phyloP scores from a whole-genome alignment of 2,329 filamentous ascomycete genomes.

The Colletotrichum kahawae region DNA sequence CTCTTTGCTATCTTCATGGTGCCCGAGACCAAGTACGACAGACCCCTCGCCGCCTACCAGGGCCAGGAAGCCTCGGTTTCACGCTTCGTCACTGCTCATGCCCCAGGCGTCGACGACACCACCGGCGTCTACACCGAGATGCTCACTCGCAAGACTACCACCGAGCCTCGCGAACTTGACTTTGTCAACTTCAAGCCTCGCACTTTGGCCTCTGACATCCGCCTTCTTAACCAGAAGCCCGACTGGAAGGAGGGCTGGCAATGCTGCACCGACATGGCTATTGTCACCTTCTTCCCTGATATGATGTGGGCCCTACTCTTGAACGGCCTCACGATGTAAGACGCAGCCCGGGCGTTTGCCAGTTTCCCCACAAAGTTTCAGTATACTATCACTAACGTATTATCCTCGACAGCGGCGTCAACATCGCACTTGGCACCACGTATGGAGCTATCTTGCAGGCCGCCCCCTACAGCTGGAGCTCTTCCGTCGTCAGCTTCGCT shows the following conservation, averaged over 20 bases:
- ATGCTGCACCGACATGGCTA: conserved; percentile 30
- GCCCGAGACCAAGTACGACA: conserved; percentile 47
- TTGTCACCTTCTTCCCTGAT: conserved; percentile 43
- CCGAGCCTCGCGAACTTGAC: conserved; percentile 33
- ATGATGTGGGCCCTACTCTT: conserved; percentile 45
- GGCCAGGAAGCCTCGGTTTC: conserved; percentile 26
- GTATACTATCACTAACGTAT: conserved; percentile 25
- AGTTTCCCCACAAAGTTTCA: neutral
- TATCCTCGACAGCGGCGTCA: conserved; percentile 39
- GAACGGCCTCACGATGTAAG: conserved; percentile 28
- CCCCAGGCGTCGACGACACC: conserved; percentile 23
- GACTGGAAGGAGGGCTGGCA: conserved; percentile 38
- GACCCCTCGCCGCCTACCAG: conserved; percentile 40
- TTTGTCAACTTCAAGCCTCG: conserved; percentile 38
- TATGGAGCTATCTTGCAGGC: conserved; percentile 40
- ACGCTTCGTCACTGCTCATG: conserved; percentile 15
- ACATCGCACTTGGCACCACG: conserved; percentile 47
- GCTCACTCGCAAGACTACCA: conserved; percentile 4
- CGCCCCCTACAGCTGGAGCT: conserved; percentile 41
- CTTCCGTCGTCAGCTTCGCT: conserved; percentile 37
- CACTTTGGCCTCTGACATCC: conserved; percentile 38
- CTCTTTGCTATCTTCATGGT: conserved; percentile 42
- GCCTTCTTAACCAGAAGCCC: conserved; percentile 40
- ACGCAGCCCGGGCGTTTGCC: neutral
- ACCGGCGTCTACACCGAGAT: conserved; percentile 19